A percentile compares a stretch with the other conserved stretches of the same genome.
Conservation (phyloP, 495 filamentous ascomycete species). For the Annulohypoxylon bovei region DNA sequence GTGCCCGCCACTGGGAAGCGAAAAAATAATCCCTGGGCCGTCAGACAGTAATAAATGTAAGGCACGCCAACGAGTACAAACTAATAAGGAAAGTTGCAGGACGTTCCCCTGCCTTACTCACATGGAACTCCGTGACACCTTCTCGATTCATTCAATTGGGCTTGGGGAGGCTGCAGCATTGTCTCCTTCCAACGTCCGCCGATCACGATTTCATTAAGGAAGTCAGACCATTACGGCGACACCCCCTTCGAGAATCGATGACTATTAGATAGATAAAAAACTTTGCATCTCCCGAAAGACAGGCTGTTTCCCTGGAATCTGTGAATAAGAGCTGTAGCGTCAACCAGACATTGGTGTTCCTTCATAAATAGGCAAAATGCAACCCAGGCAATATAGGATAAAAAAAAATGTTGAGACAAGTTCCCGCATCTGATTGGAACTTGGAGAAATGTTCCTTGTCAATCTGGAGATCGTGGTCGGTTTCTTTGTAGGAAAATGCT, state of each 20-base stretch:
- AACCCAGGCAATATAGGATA: slow-evolving; percentile 39
- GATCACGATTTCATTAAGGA: slow-evolving; percentile 23
- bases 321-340: slow-evolving; percentile 6
- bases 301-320: background rate
- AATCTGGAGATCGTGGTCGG: slow-evolving; percentile 23
- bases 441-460: slow-evolving; percentile 20
- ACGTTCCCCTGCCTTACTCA: slow-evolving; percentile 16
- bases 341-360: slow-evolving; percentile 19
- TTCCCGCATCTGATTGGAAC: slow-evolving; percentile 31
- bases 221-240: slow-evolving; percentile 24
- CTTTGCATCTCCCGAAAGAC: slow-evolving; percentile 3
- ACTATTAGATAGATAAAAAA: slow-evolving; percentile 7
- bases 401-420: slow-evolving; percentile 29
- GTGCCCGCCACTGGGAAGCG: slow-evolving; percentile 30
- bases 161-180: slow-evolving; percentile 22
- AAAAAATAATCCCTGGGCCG: slow-evolving; percentile 11
- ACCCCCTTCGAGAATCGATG: slow-evolving; percentile 5
- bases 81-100: slow-evolving; percentile 33
- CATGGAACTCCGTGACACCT: slow-evolving; percentile 33
- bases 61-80: slow-evolving; percentile 23
- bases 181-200: slow-evolving; percentile 5
- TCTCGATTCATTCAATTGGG: slow-evolving; percentile 22
- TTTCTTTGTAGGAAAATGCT: slow-evolving; percentile 18
- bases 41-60: slow-evolving; percentile 30
- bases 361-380: slow-evolving; percentile 42